Evolutionary conservation across 2,329 filamentous ascomycete species (phyloP), one percentile per base, ranked within the genome.

Genomic region (Rasamsonia emersonii): DNA sequence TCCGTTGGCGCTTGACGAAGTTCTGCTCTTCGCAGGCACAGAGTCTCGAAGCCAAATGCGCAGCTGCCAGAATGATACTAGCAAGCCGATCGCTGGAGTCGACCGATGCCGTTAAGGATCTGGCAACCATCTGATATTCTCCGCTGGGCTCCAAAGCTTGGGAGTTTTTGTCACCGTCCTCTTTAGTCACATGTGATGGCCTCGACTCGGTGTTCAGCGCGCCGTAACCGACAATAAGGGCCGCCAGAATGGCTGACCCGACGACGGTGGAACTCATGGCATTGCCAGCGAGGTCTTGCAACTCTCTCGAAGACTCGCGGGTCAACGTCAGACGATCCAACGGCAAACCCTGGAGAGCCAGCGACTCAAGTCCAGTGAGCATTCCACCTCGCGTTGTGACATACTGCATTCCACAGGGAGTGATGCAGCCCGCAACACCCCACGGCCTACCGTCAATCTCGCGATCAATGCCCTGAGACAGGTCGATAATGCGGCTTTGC

Each of bases 241-340:
- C 68, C 2, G 74, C 62, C 2, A 84, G 45, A 1, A 82, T 67
- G 0, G 73, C 71, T 2, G 71, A 65, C 3, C 77, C 79, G 7
- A 86, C 74, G 1, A 86, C 79, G 0, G 82, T 81, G 0, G 75
- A 75, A 1, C 73, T 77, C 83, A 89, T 89, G 0, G 83, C 83
- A 50, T 91, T 89, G 0, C 83, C 83, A 2, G 80, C 81, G 2
- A 89, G 60, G 41, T 86, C 75, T 40, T 79, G 74, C 2, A 84
- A 61, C 11, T 86, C 62, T 1, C 59, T 54, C 28, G 77, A 65
- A 0, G 67, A 71, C 44, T 88, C 77, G 6, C 69, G 68, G 0
- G 72, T 77, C n/a, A 86, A 65, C 1, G 75, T 60, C 8, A 88
- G 60, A 29, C 70, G 67, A 33, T 76, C 59, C 1, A 79, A 51